Percentiles rank a stretch among this genome's conserved stretches.
Evolutionary conservation across 2,329 filamentous ascomycete species (phyloP).

Genomic region (Pseudogymnoascus sp.): DNA sequence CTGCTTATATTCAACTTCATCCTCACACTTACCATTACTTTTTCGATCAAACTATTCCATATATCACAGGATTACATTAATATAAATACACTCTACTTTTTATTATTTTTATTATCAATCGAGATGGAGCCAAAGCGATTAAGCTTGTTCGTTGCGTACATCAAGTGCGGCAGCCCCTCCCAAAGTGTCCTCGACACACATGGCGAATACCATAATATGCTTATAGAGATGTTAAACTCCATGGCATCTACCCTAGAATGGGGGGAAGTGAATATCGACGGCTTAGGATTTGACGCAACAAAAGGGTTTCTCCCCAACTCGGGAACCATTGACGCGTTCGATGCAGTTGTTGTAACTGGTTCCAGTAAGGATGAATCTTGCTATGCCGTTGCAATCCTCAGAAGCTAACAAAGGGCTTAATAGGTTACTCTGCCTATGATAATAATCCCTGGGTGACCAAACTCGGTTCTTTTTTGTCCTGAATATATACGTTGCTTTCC

Average conservation of each 20-base stretch:
- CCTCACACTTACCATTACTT: neutral
- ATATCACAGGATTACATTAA: neutral
- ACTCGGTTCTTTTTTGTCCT: slow-evolving; percentile 19
- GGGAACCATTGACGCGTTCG: slow-evolving; percentile 15
- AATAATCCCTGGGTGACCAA: neutral
- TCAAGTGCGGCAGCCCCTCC: too few species aligned
- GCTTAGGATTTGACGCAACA: neutral
- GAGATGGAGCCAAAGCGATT: too few species aligned
- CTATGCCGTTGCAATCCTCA: neutral
- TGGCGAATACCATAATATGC: too few species aligned
- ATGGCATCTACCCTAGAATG: too few species aligned
- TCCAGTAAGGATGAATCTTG: slow-evolving; percentile 21
- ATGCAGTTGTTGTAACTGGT: slow-evolving; percentile 34
- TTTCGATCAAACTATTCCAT: neutral
- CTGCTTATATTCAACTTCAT: neutral
- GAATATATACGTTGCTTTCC: slow-evolving; percentile 9
- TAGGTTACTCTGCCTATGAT: neutral
- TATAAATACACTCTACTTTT: neutral
- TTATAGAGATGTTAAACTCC: too few species aligned
- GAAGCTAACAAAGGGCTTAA: neutral
- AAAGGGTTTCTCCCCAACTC: neutral
- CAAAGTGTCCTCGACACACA: too few species aligned
- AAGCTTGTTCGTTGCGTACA: too few species aligned
- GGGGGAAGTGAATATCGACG: too few species aligned
- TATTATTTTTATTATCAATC: neutral